Evolutionary conservation across 2,329 filamentous ascomycete genomes (phyloP).

Genomic region (Fusarium sambucinum): DNA sequence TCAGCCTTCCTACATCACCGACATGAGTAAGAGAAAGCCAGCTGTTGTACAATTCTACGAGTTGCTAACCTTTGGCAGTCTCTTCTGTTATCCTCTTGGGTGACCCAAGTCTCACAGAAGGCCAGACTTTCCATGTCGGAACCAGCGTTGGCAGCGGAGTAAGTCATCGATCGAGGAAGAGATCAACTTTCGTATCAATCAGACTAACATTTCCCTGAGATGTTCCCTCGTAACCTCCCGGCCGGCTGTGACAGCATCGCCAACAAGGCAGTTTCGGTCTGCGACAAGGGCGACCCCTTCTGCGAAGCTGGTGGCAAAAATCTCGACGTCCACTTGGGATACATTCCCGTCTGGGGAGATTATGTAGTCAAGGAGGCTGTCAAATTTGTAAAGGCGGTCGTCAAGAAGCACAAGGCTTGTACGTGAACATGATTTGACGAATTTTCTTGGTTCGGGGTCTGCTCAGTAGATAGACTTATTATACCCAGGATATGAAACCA

Average conservation of each 20-base stretch:
- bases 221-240: slow-evolving; percentile 27
- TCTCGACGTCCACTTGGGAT: slow-evolving; percentile 30
- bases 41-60: fast-evolving
- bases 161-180: background rate
- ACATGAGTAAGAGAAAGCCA: background rate
- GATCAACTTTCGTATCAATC: background rate
- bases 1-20: background rate
- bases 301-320: slow-evolving; percentile 34
- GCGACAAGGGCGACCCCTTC: slow-evolving; percentile 33
- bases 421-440: background rate
- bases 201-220: slow-evolving; percentile 13
- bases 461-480: background rate
- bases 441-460: background rate
- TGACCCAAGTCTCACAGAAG: slow-evolving; percentile 27
- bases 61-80: slow-evolving; percentile 7
- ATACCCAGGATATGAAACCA: background rate
- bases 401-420: slow-evolving; percentile 32
- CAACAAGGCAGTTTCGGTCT: slow-evolving; percentile 33
- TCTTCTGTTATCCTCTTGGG: slow-evolving; percentile 25
- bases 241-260: slow-evolving; percentile 22
- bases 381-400: slow-evolving; percentile 31
- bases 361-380: slow-evolving; percentile 49
- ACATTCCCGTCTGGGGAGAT: slow-evolving; percentile 35
- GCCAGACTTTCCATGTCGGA: slow-evolving; percentile 26
- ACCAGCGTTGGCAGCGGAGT: slow-evolving; percentile 32